Evolutionary conservation across 352 stramenopile species (phyloP).

Genomic region (Globisporangium echinulatum): DNA sequence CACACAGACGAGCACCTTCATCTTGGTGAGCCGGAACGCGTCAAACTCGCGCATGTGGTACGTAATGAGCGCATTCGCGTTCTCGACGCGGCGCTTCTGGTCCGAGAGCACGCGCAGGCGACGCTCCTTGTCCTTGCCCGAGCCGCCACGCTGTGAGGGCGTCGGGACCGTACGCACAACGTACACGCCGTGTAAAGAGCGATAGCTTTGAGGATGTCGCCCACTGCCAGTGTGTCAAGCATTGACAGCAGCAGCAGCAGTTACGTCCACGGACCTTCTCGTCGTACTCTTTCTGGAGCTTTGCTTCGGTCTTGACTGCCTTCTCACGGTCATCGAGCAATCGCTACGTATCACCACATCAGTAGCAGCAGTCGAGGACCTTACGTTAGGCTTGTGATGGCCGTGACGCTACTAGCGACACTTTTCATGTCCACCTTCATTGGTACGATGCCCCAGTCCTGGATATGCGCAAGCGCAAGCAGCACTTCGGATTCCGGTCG

Average conservation of each 20-base stretch:
- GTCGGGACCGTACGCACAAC: neutral
- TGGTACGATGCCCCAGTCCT: constrained; percentile 77
- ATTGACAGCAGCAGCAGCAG: constrained; percentile 20
- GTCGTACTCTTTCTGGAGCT: constrained; percentile 76
- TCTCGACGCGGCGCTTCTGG: constrained; percentile 78
- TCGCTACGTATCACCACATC: constrained; percentile 20
- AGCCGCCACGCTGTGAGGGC: constrained; percentile 27
- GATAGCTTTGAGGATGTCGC: too few relatives aligned
- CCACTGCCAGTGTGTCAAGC: constrained; percentile 1
- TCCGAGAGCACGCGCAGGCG: constrained; percentile 77
- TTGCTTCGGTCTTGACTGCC: constrained; percentile 65
- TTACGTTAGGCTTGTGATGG: too few relatives aligned
- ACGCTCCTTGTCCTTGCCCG: constrained; percentile 68
- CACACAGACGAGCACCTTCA: constrained; percentile 41
- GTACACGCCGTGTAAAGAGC: neutral
- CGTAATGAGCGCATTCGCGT: constrained; percentile 69
- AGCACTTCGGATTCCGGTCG: constrained; percentile 64
- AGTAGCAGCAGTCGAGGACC: neutral
- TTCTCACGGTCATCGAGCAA: constrained; percentile 82
- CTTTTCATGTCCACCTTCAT: constrained; percentile 46
- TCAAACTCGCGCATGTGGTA: constrained; percentile 74
- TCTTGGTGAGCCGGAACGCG: constrained; percentile 59
- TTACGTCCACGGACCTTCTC: constrained; percentile 17
- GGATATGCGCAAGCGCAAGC: constrained; percentile 61
- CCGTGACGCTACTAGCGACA: neutral